These are phyloP conservation scores for Dactylellina cionopaga DNA, from an alignment of 2,329 filamentous ascomycete genomes.

Conservation along the genomic window DNA sequence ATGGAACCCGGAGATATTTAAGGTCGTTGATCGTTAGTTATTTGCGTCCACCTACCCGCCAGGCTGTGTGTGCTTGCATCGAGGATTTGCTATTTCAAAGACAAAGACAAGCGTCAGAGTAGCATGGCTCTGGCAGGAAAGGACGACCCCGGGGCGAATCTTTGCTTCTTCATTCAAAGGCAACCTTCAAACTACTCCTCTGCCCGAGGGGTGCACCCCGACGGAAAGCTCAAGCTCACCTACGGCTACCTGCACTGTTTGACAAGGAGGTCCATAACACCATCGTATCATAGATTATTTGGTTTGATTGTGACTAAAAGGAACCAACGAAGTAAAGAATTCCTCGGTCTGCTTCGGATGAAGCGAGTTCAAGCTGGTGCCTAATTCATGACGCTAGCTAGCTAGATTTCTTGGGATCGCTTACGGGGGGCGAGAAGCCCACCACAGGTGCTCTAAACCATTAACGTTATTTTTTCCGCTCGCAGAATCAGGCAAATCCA, in stretches of 20 bases:
- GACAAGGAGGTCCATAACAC: constrained; percentile 34
- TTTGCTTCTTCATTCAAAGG: constrained; percentile 46
- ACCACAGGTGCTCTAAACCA: constrained; percentile 24
- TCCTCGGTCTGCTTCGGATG: constrained; percentile 51
- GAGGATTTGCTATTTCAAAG: constrained; percentile 23
- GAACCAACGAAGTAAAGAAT: constrained; percentile 43
- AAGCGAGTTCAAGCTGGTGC: constrained; percentile 49
- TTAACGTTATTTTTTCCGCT: constrained; percentile 53
- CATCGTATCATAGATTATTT: constrained; percentile 43
- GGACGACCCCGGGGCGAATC: constrained; percentile 43
- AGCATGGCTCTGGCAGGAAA: constrained; percentile 23
- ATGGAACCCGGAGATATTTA: constrained; percentile 53
- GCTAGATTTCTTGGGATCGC: constrained; percentile 38
- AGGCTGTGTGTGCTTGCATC: constrained; percentile 17
- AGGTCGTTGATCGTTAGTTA: constrained; percentile 51
- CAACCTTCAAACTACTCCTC: constrained; percentile 35
- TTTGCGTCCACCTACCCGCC: constrained; percentile 28
- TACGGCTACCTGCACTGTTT: constrained; percentile 51
- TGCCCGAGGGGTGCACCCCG: constrained; percentile 23
- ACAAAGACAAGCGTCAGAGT: constrained; percentile 26
- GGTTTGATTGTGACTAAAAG: constrained; percentile 52
- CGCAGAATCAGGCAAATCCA: constrained; percentile 50
- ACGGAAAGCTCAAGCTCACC: constrained; percentile 33
- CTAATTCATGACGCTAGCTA: constrained; percentile 50
- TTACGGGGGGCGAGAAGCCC: constrained; percentile 37